Base-by-base conservation (phyloP, 495 filamentous ascomycete species). In the Cercophora scortea region DNA sequence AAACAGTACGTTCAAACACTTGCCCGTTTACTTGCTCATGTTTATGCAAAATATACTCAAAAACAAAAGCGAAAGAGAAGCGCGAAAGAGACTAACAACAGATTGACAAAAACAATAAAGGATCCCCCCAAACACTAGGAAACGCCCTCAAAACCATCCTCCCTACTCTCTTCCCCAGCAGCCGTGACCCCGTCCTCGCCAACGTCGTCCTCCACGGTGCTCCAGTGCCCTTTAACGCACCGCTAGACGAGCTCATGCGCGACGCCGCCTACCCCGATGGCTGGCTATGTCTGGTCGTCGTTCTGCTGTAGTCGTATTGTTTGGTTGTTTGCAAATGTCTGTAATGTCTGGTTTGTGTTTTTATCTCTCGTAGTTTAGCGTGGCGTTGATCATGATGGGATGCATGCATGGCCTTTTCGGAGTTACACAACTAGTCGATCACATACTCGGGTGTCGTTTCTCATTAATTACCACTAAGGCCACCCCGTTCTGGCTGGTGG, bases 241-340 rank as follows among this genome's bases (percentile, higher is more conserved):
- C 82, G n/a, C 66, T 97, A 19, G 88, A 93, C 59, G 92, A 97
- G 43, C 70, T 98, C 33, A 84, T 91, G 64, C 73, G 84, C 40
- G 83, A 80, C 49, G 87, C 86, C 13, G 81, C 89, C 0, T 97
- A 97, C 69, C 82, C 87, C 0, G 93, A 98, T 68, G 93, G 93
- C 1, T 98, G 92, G 84, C 64, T 95, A 16, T 88, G 92, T 71
- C 63, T 97, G 11, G 87, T 87, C 41, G 79, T 98, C 6, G 76
- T 84, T n/a, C 87, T 95, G 85, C 74, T 86, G 61, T 75, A 66
- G 34, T 71, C 6, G 25, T 25, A 5, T 25, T 2, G 25, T 25
- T 25, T 25, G 25, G 2, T 25, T 25, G n/a, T n/a, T n/a, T n/a
- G n/a, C n/a, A n/a, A n/a, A n/a, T n/a, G n/a, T n/a, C 5, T 25